phyloP scores from a whole-genome alignment of 306 rosid genomes.

The Medicago lupulina region DNA sequence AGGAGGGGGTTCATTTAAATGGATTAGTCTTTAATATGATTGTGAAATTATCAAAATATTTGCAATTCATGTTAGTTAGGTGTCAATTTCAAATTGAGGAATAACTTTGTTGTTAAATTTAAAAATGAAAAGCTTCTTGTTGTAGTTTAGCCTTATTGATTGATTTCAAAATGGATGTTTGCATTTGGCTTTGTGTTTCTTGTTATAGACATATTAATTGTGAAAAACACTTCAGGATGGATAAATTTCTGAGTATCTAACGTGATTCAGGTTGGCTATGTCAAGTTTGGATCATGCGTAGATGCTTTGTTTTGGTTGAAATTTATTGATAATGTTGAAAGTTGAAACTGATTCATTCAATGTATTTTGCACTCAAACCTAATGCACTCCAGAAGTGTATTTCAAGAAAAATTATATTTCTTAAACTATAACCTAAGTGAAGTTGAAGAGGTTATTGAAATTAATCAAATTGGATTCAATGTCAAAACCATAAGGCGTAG shows the following conservation, averaged over 20 bases:
- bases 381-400: conserved; percentile 2
- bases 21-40: conserved; percentile 29
- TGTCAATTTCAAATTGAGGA: conserved; percentile 21
- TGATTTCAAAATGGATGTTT: conserved; percentile 19
- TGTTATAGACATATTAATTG: not conserved
- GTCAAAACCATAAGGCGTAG: not conserved
- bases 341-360: conserved; percentile 23
- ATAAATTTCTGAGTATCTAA: not conserved
- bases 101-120: conserved; percentile 19
- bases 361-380: conserved; percentile 20
- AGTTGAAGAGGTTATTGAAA: conserved; percentile 19
- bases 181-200: conserved; percentile 10
- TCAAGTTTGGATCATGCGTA: conserved; percentile 1
- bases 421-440: conserved; percentile 11
- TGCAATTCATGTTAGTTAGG: conserved; percentile 23
- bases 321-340: conserved; percentile 30
- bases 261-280: not conserved
- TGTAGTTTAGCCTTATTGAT: conserved; percentile 14
- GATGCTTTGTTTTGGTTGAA: conserved; percentile 34
- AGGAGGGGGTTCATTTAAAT: conserved; percentile 16
- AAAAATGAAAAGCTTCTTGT: conserved; percentile 11
- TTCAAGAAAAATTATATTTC: conserved; percentile 1
- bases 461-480: conserved; percentile 1
- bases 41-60: conserved; percentile 9
- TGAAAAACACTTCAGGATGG: too few relatives aligned